Evolutionary conservation across 2,329 filamentous ascomycete genomes (phyloP), one percentile per base, ranked within the genome.

Genomic region (Allantophomopsis cytisporea): DNA sequence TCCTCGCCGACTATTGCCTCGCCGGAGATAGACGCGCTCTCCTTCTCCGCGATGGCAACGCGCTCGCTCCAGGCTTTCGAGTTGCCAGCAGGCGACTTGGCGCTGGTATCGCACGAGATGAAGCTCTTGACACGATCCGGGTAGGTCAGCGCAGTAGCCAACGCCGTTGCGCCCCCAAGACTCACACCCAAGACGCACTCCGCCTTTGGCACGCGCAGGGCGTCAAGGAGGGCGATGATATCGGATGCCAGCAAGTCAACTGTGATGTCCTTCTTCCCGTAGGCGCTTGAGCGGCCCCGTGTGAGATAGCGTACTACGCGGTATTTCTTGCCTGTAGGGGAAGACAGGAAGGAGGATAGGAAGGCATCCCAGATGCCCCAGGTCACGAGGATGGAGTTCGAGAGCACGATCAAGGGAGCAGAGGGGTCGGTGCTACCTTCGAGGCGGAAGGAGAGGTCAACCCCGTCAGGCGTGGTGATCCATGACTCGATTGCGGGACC

Each of bases 321-420:
- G 56, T 85, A 79, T 31, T 74, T 50, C 34, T 51, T 47, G 36
- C 52, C 51, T 3, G 39, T 37, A 5, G 50, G 45, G 1, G 31
- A 34, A 2, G 53, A 47, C 21, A 54, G 42, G 44, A 56, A 56
- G 6, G 41, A 38, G 1, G 43, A 38, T 1, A 91, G 62, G 43
- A 93, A 74, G 2, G 67, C 66, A 50, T 91, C 81, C 86, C 86
- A 94, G 71, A 94, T 91, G 55, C 73, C 67, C 46, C 80, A 69
- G 36, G 80, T 76, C 2, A 83, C 84, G 7, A 94, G 71, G 37
- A 94, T 78, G 1, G 81, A 88, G 64, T 93, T 93, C 59, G 70
- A 71, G 48, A 88, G 80, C 15, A 85, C 76, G 10, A 94, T 66
- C 0, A 81, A 71, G 0, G 85, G 85, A 0, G 84, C 82, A 15